Evolutionary conservation across 192 early-diverging fungal genomes (phyloP).

Genomic region (Entomortierella lignicola): DNA sequence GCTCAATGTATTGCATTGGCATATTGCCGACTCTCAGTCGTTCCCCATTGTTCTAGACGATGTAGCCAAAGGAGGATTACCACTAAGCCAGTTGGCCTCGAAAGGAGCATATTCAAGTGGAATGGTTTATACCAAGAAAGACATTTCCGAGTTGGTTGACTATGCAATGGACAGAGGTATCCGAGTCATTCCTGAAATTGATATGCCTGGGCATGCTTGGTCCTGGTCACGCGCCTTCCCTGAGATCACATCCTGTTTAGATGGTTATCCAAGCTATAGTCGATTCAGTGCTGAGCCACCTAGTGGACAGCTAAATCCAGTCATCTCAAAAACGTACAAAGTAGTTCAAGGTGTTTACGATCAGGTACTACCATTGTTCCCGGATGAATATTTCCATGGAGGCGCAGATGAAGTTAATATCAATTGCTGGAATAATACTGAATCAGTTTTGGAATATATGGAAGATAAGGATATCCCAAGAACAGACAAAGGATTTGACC

Average conservation of each 20-base stretch:
- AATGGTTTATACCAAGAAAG: conserved; percentile 79
- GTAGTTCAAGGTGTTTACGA: conserved; percentile 73
- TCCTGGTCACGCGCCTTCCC: conserved; percentile 60
- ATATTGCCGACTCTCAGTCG: conserved; percentile 77
- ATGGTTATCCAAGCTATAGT: conserved; percentile 65
- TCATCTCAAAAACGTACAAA: conserved; percentile 69
- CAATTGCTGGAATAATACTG: conserved; percentile 73
- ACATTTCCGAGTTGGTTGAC: conserved; percentile 76
- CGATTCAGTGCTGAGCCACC: conserved; percentile 71
- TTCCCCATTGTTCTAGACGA: conserved; percentile 74
- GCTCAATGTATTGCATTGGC: conserved; percentile 86
- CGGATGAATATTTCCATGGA: conserved; percentile 78
- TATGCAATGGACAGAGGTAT: conserved; percentile 82
- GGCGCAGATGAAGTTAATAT: conserved; percentile 83
- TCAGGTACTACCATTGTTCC: conserved; percentile 75
- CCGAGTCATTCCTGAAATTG: conserved; percentile 92
- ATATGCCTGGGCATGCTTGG: conserved; percentile 90
- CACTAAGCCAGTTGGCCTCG: conserved; percentile 64
- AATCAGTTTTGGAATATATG: conserved; percentile 45
- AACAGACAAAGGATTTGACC: conserved; percentile 23
- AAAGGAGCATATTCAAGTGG: conserved; percentile 75
- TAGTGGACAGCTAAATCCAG: conserved; percentile 85
- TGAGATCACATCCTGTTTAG: conserved; percentile 65
- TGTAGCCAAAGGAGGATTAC: conserved; percentile 37
- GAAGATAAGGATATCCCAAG: conserved; percentile 15